Base-by-base conservation (phyloP, 176 grass and related monocot genomes). In the Zizania latifolia region DNA sequence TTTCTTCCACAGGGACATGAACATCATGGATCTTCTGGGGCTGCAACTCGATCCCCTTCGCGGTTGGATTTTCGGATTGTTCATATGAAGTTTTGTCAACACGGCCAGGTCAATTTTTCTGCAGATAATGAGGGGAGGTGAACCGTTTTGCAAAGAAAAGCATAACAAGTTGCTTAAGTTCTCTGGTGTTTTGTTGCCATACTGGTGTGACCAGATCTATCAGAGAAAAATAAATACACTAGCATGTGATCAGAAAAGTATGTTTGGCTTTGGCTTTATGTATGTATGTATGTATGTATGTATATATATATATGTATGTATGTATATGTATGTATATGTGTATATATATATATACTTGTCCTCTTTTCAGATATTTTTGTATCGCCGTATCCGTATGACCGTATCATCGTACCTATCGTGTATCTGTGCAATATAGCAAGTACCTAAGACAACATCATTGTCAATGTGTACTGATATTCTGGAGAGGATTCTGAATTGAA, bases 1-100 rank as follows among this genome's bases (percentile, higher is more conserved):
- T 27, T 48, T 57, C 60, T 67, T 62, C 26, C 8, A 13, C 10
- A 10, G 24, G 7, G 44, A 19, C 38, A 76, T 16, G 2, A 81
- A 81, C 60, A 31, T 15, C 24, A n/a, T 10, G 27, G 70, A 81
- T 86, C 63, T 60, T 76, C 63, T 56, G 15, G 62, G 55, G 9
- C 51, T 6, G 0, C 6, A 75, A 54, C 35, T 70, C 24, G 8
- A 15, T 8, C 39, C 19, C 57, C 39, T 50, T 50, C 48, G 26
- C 55, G 62, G 13, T 16, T 53, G 10, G 32, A 5, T 3, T 31
- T 40, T 69, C 1, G 6, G 13, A 16, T 11, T 26, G 38, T 6
- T 75, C 62, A 15, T 54, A 10, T 28, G 44, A 31, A 74, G 3
- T 24, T 10, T 61, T 48, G 10, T 11, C 5, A 19, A 21, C 21